A percentile compares a stretch with the other conserved stretches of the same genome.
Conservation (phyloP, 208 protist genomes). For the Trichomonas gallinae region DNA sequence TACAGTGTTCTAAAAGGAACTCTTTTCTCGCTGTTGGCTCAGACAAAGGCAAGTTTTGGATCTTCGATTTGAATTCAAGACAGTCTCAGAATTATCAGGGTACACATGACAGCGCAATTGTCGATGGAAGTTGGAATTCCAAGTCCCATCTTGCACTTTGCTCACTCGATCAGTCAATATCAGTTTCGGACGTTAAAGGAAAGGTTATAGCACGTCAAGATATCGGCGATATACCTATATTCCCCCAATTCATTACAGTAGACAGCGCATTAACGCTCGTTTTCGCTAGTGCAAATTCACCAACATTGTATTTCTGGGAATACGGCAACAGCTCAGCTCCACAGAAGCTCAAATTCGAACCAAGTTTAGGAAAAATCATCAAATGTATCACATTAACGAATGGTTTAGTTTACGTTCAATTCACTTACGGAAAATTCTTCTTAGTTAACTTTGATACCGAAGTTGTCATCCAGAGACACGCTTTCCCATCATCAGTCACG, state of each 20-base stretch:
- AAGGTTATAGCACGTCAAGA: neutral
- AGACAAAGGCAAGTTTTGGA: constrained; percentile 21
- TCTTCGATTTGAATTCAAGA: neutral
- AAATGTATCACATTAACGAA: neutral
- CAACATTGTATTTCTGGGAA: constrained; percentile 18
- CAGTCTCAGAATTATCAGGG: constrained; percentile 3
- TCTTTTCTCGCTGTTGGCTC: neutral
- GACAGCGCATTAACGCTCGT: neutral
- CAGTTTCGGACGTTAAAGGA: neutral
- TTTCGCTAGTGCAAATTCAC: neutral
- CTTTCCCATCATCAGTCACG: neutral
- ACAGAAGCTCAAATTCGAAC: neutral
- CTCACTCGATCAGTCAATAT: neutral
- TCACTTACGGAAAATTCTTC: neutral
- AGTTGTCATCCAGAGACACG: neutral
- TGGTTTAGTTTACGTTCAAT: neutral
- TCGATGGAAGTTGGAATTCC: neutral
- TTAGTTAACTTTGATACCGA: neutral
- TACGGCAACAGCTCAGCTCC: neutral
- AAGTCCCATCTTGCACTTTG: neutral
- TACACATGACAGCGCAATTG: neutral
- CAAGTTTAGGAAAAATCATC: neutral
- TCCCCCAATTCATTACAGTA: neutral
- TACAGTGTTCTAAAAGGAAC: neutral
- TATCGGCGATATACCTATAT: neutral